These are phyloP conservation scores for Chalaropsis ovoidea DNA, from an alignment of 2,329 filamentous ascomycete species.

Conservation along the genomic window DNA sequence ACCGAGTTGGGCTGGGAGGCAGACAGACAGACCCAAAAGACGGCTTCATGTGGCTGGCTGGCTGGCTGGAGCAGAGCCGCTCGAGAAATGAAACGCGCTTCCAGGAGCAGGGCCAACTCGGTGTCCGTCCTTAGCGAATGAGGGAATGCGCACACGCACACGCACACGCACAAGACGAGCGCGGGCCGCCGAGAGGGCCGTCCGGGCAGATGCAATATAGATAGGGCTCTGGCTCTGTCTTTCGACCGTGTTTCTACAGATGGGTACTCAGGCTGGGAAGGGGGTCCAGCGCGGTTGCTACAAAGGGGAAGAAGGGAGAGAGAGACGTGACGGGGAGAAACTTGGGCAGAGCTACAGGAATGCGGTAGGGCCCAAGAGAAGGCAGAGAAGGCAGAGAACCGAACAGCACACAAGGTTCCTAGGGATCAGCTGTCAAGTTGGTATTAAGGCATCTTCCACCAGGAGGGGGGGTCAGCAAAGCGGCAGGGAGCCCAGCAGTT, in stretches of 20 bases:
- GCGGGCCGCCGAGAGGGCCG: background rate
- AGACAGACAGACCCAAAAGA: too few species aligned
- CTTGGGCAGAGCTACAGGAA: background rate
- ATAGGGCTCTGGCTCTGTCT: background rate
- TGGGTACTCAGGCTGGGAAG: background rate
- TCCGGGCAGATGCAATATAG: background rate
- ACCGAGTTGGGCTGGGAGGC: too few species aligned
- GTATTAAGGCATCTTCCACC: background rate
- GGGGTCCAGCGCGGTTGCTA: too few species aligned
- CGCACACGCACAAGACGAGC: too few species aligned
- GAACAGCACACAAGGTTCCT: background rate
- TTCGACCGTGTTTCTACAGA: background rate
- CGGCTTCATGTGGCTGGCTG: too few species aligned
- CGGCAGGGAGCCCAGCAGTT: background rate
- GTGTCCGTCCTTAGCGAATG: background rate
- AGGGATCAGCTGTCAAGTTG: conserved; percentile 2
- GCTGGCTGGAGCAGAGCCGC: background rate
- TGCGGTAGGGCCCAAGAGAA: background rate
- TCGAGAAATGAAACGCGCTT: background rate
- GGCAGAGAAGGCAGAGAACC: background rate
- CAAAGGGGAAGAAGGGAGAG: background rate
- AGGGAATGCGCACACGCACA: background rate
- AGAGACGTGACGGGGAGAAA: background rate
- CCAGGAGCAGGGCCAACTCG: background rate
- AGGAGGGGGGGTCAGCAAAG: background rate